phyloP scores from a whole-genome alignment of 2,329 filamentous ascomycete genomes.

The Arthroderma sp. region DNA sequence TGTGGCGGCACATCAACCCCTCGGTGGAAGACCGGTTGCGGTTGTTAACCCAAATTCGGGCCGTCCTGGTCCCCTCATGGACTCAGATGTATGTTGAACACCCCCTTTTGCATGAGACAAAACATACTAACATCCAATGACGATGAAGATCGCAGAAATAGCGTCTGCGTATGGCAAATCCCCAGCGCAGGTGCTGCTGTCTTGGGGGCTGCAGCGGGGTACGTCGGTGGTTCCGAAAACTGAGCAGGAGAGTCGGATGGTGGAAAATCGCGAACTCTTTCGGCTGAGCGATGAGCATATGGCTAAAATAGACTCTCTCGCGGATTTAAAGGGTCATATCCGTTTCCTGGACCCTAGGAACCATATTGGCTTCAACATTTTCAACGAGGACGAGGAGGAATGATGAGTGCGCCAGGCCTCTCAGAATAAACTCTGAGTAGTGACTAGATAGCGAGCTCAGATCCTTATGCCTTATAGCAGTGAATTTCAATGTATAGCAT shows the following conservation, averaged over 20 bases:
- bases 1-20: conserved; percentile 5
- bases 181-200: conserved; percentile 4
- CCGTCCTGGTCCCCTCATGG: conserved; percentile 3
- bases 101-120: neutral
- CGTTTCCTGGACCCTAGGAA: conserved; percentile 6
- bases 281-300: conserved; percentile 2
- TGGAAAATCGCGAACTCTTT: conserved; percentile 5
- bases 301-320: neutral
- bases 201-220: conserved; percentile 3
- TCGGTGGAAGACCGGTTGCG: conserved; percentile 6
- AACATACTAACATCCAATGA: neutral
- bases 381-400: conserved; percentile 6
- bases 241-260: conserved; percentile 1
- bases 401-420: too few species aligned
- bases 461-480: too few species aligned
- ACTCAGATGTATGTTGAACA: neutral
- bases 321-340: conserved; percentile 3
- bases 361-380: conserved; percentile 7
- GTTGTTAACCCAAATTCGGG: neutral
- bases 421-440: too few species aligned
- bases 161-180: conserved; percentile 2
- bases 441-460: too few species aligned
- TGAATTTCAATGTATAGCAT: too few species aligned
- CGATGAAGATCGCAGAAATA: conserved; percentile 1
- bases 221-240: conserved; percentile 6